Evolutionary conservation across 768 basidiomycete species (phyloP), one percentile per base, ranked within the genome.

Genomic region (Termitomyces sp.): DNA sequence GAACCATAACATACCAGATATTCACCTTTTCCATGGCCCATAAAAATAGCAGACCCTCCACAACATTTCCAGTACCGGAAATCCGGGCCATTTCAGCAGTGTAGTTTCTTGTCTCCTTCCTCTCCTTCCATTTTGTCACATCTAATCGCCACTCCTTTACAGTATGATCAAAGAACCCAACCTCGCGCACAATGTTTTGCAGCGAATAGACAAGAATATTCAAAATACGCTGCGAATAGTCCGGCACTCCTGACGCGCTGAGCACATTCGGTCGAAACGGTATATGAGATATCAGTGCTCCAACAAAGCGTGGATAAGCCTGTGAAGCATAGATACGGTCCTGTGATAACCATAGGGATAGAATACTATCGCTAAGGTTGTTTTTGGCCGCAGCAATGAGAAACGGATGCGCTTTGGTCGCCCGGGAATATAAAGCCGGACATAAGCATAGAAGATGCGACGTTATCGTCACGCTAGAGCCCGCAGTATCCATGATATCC

Each of bases 1-100:
- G 12, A 26, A 23, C 4, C 13, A 13, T 20, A 20, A 6, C 16
- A 61, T n/a, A 57, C 23, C 12, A 3, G 9, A 16, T 14, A 6
- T 16, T 23, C 56, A 88, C 89, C 74, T 82, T 79, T 68, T 91
- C 89, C 88, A 91, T 91, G 0, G 86, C 86, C 88, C 88, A 91
- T 14, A 92, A 71, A 61, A 91, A 85, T 1, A 91, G 74, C 23
- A 92, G 70, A 0, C 85, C 86, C 44, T 91, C 89, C 51, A 82
- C 79, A 20, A 88, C 63, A 0, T 72, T 74, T 4, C 77, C 80
- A 16, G 71, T 65, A 5, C 74, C 71, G 3, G 77, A 76, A 2
- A 85, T 72, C 6, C 83, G 77, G 3, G 77, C 77, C 83, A 91
- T 86, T 69, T 88, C 86, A 10, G 88, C 87, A 2, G 86, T 84